A percentile compares a stretch with the other conserved stretches of the same genome.
These are phyloP conservation scores for Phytophthora europaea DNA, from an alignment of 352 stramenopile species.

Conservation along the genomic window DNA sequence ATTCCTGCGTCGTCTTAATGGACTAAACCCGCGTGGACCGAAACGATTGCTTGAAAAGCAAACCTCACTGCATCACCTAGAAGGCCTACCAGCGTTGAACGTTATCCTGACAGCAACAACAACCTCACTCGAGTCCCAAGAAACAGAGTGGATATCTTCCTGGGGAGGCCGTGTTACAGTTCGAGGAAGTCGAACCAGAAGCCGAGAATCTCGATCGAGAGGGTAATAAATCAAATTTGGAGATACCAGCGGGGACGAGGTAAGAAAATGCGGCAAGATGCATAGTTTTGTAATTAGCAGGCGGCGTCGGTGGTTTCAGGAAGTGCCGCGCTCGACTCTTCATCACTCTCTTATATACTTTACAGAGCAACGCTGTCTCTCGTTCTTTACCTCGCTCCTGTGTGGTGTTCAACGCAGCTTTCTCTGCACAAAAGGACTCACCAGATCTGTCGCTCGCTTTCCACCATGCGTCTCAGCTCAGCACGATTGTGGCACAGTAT, in stretches of 20 bases:
- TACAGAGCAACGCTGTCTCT: slow-evolving; percentile 1
- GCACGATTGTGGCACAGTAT: too few species aligned
- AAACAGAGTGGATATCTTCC: too few species aligned
- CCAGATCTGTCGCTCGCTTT: too few species aligned
- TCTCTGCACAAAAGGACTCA: too few species aligned
- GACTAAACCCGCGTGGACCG: background rate
- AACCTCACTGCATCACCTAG: background rate
- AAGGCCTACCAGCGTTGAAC: too few species aligned
- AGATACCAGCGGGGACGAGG: background rate
- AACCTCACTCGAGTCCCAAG: too few species aligned
- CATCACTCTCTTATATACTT: slow-evolving; percentile 1
- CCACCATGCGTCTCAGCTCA: too few species aligned
- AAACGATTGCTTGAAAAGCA: background rate
- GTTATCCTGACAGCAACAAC: too few species aligned
- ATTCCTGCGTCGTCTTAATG: background rate
- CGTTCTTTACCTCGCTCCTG: background rate
- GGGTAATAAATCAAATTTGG: background rate
- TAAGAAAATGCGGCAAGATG: background rate
- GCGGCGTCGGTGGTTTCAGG: background rate
- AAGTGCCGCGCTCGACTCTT: background rate
- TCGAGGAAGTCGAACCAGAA: background rate
- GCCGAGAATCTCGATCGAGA: background rate
- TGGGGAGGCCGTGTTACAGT: too few species aligned
- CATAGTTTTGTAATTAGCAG: background rate
- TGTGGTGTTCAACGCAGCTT: slow-evolving; percentile 4